Conservation (phyloP, 1,284 basidiomycete species). For the Ustilago sp. region DNA sequence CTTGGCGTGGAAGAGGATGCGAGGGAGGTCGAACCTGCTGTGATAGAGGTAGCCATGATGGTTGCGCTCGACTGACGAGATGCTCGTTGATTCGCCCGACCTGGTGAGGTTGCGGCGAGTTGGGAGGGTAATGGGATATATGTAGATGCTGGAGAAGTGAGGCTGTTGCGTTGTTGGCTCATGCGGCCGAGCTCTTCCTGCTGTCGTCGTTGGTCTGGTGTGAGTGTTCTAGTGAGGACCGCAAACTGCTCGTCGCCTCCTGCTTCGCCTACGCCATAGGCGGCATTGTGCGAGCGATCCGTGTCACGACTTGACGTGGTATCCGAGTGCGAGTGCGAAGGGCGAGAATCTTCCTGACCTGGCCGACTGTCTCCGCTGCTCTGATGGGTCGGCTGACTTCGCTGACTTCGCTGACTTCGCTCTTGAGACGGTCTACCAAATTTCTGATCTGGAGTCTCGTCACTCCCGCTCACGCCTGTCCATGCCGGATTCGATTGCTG, state of each 20-base stretch:
- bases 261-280: slow-evolving; percentile 35
- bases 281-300: slow-evolving; percentile 16
- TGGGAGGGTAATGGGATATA: slow-evolving; percentile 6
- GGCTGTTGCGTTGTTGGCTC: slow-evolving; percentile 22
- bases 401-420: slow-evolving; percentile 10
- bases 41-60: slow-evolving; percentile 12
- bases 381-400: slow-evolving; percentile 6
- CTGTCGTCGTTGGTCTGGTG: slow-evolving; percentile 17
- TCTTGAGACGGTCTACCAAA: slow-evolving; percentile 26
- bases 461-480: slow-evolving; percentile 2
- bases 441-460: slow-evolving; percentile 23
- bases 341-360: slow-evolving; percentile 11
- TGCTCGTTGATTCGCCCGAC: slow-evolving; percentile 14
- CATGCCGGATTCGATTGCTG: slow-evolving; percentile 10
- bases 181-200: slow-evolving; percentile 30
- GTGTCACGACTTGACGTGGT: slow-evolving; percentile 33
- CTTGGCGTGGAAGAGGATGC: slow-evolving; percentile 20
- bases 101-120: slow-evolving; percentile 3
- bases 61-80: slow-evolving; percentile 33
- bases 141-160: slow-evolving; percentile 6
- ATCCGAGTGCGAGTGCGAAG: slow-evolving; percentile 25
- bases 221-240: slow-evolving; percentile 15
- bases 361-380: slow-evolving; percentile 17
- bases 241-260: slow-evolving; percentile 24
- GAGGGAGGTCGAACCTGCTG: slow-evolving; percentile 5